Percentiles rank a stretch among this genome's conserved stretches.
Conservation (phyloP, 805 yeast genomes). For the Metschnikowia picachoensis region DNA sequence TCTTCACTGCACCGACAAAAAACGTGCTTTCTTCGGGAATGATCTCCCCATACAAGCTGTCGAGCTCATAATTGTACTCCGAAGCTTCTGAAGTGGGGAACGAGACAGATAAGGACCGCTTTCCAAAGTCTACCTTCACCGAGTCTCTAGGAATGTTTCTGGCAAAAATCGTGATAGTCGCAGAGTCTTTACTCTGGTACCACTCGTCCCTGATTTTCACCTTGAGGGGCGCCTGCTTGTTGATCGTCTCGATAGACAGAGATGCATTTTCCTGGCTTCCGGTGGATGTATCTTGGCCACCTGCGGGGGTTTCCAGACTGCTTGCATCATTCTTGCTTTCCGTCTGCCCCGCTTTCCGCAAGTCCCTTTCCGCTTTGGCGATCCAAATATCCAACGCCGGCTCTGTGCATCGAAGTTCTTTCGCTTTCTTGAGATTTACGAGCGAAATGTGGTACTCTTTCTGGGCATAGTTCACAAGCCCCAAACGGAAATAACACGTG, state of each 20-base stretch:
- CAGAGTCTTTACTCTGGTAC: conserved; percentile 57
- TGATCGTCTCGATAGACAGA: conserved; percentile 30
- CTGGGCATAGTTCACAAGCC: conserved; percentile 41
- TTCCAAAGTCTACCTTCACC: conserved; percentile 37
- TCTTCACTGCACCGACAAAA: conserved; percentile 63
- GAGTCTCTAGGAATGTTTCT: conserved; percentile 55
- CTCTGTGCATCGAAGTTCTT: conserved; percentile 41
- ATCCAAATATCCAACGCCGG: conserved; percentile 48
- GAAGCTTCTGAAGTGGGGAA: conserved; percentile 49
- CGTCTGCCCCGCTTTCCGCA: conserved; percentile 17
- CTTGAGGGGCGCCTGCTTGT: conserved; percentile 38
- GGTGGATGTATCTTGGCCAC: background rate
- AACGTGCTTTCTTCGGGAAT: conserved; percentile 41
- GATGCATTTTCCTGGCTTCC: conserved; percentile 8
- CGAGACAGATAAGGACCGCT: conserved; percentile 35
- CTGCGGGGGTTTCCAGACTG: too few species aligned
- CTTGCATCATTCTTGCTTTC: background rate
- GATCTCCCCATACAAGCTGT: conserved; percentile 51
- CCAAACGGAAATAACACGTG: conserved; percentile 45
- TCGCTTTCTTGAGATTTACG: conserved; percentile 40
- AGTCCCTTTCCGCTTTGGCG: conserved; percentile 32
- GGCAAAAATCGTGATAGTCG: conserved; percentile 69
- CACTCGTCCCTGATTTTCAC: conserved; percentile 39
- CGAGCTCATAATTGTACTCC: conserved; percentile 55
- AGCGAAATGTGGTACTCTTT: conserved; percentile 42